A percentile compares a stretch with the other conserved stretches of the same genome.
Evolutionary conservation across 2,329 filamentous ascomycete species (phyloP).

Genomic region (Magnaporthiopsis rhizophila): DNA sequence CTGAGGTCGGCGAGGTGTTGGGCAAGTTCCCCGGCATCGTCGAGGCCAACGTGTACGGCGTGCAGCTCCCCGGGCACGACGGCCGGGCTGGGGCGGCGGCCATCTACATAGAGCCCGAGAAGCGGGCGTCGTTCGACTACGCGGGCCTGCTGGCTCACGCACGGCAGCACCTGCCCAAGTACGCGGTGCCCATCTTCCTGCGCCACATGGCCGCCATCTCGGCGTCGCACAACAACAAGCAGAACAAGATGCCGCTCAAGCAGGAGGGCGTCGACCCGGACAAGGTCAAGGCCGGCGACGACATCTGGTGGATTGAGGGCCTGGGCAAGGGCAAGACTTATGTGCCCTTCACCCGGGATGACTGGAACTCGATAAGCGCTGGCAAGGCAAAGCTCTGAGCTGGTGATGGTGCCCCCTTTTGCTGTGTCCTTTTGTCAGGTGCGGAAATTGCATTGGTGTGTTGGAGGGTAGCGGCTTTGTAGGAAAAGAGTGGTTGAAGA

Average conservation of each 20-base stretch:
- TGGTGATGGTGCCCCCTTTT: too few relatives aligned
- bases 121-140: conserved; percentile 44
- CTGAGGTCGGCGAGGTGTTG: conserved; percentile 68
- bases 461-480: background rate
- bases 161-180: conserved; percentile 55
- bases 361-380: conserved; percentile 41
- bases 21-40: conserved; percentile 57
- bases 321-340: conserved; percentile 47
- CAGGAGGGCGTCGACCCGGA: conserved; percentile 57
- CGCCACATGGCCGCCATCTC: conserved; percentile 50
- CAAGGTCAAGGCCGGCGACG: conserved; percentile 32
- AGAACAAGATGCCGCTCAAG: conserved; percentile 65
- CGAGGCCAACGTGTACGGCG: conserved; percentile 83
- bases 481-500: background rate
- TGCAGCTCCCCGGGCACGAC: conserved; percentile 71
- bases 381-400: conserved; percentile 21
- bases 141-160: conserved; percentile 49
- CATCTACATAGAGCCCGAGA: conserved; percentile 13
- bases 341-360: conserved; percentile 45
- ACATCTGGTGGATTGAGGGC: conserved; percentile 49
- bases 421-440: background rate
- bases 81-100: conserved; percentile 68
- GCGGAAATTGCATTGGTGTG: background rate
- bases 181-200: conserved; percentile 69
- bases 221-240: conserved; percentile 70